Percentiles rank a stretch among this genome's conserved stretches.
Conservation (phyloP, 2,329 filamentous ascomycete species). For the Purpureocillium takamizusanense region DNA sequence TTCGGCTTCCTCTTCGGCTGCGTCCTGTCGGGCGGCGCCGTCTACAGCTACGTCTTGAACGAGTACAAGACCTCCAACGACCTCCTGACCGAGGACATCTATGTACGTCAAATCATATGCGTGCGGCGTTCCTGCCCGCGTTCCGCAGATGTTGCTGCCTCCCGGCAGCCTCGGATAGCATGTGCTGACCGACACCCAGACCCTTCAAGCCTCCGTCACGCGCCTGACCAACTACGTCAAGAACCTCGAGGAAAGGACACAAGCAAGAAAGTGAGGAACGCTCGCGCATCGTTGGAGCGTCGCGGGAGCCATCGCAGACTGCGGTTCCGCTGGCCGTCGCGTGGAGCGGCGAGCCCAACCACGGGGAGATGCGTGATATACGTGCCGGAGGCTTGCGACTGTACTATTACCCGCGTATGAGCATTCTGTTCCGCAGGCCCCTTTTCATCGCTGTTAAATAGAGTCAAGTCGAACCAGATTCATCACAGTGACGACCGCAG, state of each 20-base stretch:
- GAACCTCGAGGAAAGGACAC: constrained; percentile 72
- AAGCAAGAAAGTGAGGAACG: constrained; percentile 54
- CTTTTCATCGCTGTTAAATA: no score
- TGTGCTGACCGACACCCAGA: constrained; percentile 37
- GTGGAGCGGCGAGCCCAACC: constrained; percentile 7
- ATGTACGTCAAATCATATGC: constrained; percentile 56
- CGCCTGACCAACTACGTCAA: constrained; percentile 77
- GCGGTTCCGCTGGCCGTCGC: no score
- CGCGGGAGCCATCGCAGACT: no score
- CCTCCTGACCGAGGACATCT: constrained; percentile 89
- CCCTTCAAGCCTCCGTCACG: constrained; percentile 79
- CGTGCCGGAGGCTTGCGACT: constrained; percentile 1
- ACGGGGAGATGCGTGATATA: background rate
- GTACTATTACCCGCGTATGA: no score
- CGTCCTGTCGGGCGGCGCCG: constrained; percentile 65
- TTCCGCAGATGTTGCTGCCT: no score
- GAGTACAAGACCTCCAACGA: constrained; percentile 94
- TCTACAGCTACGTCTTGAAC: constrained; percentile 88
- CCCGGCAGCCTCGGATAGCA: no score
- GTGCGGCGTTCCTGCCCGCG: no score
- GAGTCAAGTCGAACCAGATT: background rate
- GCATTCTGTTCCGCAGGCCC: no score
- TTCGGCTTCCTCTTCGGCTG: constrained; percentile 88
- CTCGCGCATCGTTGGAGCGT: no score
- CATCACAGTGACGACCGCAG: no score